Base-by-base conservation (phyloP, 306 rosid genomes). In the Cucurbita argyrosperma region DNA sequence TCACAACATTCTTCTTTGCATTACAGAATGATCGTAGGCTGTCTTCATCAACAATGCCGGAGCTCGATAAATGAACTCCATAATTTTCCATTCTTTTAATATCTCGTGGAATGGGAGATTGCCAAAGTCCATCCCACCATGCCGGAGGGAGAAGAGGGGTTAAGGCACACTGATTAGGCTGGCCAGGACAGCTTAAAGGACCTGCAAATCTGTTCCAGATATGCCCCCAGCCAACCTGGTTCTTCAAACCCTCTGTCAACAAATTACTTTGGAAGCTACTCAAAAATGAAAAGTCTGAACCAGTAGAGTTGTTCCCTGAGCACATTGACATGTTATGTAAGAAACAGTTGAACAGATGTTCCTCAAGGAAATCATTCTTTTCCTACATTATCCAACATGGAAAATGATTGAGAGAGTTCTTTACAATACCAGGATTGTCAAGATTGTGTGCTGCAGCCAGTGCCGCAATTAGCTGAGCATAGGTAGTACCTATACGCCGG, bases 191-290 rank as follows among this genome's bases (percentile, higher is more conserved):
- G 80, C 98, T 86, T 51, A 93, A 82, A 6, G 91, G 85, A 55
- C 98, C 98, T 3, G 94, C 90, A 78, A 82, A 93, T 80, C 98
- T 83, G 88, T 90, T 93, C 98, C 98, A 93, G 8, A 85, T 93
- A 80, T 93, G 98, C 38, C 98, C 98, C 98, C 98, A 93, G 53
- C 98, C 98, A 50, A 90, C 79, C 79, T 93, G 98, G 66, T 87
- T 85, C 84, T 85, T 89, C 35, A 93, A 77, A 68, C 98, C 98
- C 1, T 87, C 88, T 21, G 76, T 80, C 80, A 93, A 79, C 77
- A 90, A 76, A 74, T 87, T 88, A 72, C 96, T 61, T 51, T 93
- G 98, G 83, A 89, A 90, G 80, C 97, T 93, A 86, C 97, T 90
- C 16, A 86, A 81, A 82, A 90, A 89, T 45, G 84, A 55, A 85